Conservation (phyloP, 2,329 filamentous ascomycete genomes). For the Metarhizium guizhouense region DNA sequence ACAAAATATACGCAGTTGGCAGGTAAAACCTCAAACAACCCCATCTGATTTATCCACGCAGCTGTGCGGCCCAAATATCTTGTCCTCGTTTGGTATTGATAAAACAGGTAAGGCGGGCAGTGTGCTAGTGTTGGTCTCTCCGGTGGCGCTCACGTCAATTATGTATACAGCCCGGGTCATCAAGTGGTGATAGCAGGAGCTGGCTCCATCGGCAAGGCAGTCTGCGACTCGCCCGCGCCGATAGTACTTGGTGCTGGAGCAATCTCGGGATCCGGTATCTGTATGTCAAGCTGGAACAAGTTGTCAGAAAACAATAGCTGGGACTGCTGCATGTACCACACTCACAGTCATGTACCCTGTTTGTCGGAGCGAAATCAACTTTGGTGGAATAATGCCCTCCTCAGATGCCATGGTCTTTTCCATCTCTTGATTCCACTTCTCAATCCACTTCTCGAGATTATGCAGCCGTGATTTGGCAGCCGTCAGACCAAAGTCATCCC, state of each 20-base stretch:
- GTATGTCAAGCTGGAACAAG: constrained; percentile 59
- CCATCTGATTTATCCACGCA: background rate
- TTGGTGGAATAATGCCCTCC: constrained; percentile 48
- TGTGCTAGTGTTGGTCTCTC: background rate
- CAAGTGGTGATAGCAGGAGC: constrained; percentile 15
- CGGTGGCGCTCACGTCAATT: background rate
- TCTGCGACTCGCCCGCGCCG: constrained; percentile 27
- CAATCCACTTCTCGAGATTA: constrained; percentile 70
- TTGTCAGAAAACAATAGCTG: constrained; percentile 5
- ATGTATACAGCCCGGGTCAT: background rate
- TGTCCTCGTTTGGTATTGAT: background rate
- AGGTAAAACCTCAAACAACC: background rate
- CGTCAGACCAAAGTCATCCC: constrained; percentile 81
- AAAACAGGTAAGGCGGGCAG: background rate
- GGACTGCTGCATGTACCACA: background rate
- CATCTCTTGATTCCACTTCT: constrained; percentile 75
- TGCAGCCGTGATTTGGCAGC: constrained; percentile 63
- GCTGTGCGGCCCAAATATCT: background rate
- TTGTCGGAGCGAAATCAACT: constrained; percentile 66
- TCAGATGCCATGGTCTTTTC: constrained; percentile 44
- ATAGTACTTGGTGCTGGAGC: constrained; percentile 40
- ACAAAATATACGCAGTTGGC: background rate
- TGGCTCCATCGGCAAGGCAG: constrained; percentile 24
- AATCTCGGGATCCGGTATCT: constrained; percentile 71
- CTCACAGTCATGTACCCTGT: constrained; percentile 82